phyloP scores from a whole-genome alignment of 208 protist genomes.

The Naegleria fowleri region DNA sequence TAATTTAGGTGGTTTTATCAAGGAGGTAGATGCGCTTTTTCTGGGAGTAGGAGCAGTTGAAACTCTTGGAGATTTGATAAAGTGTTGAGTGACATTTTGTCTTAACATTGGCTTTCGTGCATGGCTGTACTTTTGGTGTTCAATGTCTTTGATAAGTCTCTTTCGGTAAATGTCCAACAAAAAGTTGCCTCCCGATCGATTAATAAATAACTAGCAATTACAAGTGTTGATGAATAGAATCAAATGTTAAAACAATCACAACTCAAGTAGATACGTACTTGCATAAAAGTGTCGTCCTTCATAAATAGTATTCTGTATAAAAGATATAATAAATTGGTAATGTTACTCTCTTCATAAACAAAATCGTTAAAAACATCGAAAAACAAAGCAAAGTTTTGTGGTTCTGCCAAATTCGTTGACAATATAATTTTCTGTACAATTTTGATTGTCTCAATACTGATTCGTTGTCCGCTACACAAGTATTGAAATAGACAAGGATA shows the following conservation, averaged over 20 bases:
- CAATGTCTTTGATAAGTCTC: not conserved
- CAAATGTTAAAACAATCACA: not conserved
- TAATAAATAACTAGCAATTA: not conserved
- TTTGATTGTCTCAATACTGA: not conserved
- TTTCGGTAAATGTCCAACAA: not conserved
- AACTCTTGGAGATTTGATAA: not conserved
- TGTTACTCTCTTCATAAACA: not conserved
- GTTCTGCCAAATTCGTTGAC: not conserved
- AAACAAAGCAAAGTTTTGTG: not conserved
- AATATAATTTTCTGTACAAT: not conserved
- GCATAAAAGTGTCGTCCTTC: not conserved
- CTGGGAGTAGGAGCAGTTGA: not conserved
- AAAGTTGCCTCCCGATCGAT: not conserved
- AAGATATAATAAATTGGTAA: not conserved
- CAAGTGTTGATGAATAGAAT: too few species aligned
- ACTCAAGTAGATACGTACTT: not conserved
- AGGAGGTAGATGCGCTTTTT: not conserved
- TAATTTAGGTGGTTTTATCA: not conserved
- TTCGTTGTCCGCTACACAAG: not conserved
- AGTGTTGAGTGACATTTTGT: slow-evolving; percentile 5
- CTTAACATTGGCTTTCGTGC: not conserved
- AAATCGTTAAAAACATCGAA: not conserved
- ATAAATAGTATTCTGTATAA: not conserved
- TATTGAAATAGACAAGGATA: slow-evolving; percentile 4
- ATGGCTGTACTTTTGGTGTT: not conserved